These are phyloP conservation scores for Trichosporon faecale DNA, from an alignment of 1,284 basidiomycete genomes.

Conservation along the genomic window DNA sequence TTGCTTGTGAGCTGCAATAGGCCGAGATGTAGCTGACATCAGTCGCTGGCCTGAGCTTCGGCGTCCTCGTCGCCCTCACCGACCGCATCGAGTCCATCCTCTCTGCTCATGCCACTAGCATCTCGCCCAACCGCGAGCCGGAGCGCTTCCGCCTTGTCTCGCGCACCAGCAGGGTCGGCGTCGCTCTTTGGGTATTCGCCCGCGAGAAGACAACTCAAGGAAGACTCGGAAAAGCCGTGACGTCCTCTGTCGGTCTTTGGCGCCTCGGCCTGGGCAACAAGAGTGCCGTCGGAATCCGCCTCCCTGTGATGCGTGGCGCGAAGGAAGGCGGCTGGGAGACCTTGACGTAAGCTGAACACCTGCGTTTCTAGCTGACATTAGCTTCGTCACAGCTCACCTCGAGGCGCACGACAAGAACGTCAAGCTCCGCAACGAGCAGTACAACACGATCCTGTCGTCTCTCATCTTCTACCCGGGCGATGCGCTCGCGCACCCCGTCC, in stretches of 20 bases:
- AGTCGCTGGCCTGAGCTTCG: constrained; percentile 42
- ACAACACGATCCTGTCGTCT: constrained; percentile 69
- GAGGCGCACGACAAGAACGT: constrained; percentile 76
- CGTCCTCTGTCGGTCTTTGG: constrained; percentile 40
- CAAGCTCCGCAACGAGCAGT: constrained; percentile 71
- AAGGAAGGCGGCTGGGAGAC: constrained; percentile 64
- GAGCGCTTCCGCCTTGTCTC: constrained; percentile 45
- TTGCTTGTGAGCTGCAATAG: constrained; percentile 42
- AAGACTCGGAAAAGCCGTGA: constrained; percentile 37
- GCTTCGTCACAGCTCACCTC: constrained; percentile 90
- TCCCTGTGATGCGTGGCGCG: constrained; percentile 61
- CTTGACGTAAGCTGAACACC: constrained; percentile 66
- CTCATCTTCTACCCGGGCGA: constrained; percentile 70
- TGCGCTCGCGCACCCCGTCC: constrained; percentile 55
- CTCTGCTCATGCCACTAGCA: constrained; percentile 43
- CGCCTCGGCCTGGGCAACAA: constrained; percentile 83
- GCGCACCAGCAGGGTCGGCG: constrained; percentile 44
- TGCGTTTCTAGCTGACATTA: constrained; percentile 47
- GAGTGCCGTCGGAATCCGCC: constrained; percentile 83
- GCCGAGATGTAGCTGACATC: constrained; percentile 15
- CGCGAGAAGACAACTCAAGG: constrained; percentile 39
- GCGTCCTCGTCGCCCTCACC: constrained; percentile 41
- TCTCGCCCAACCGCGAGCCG: constrained; percentile 26
- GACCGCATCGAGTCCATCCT: constrained; percentile 45
- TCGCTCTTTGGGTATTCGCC: constrained; percentile 50